Base-by-base conservation (phyloP, 305 asterid genomes). In the Fraxinus sp. region DNA sequence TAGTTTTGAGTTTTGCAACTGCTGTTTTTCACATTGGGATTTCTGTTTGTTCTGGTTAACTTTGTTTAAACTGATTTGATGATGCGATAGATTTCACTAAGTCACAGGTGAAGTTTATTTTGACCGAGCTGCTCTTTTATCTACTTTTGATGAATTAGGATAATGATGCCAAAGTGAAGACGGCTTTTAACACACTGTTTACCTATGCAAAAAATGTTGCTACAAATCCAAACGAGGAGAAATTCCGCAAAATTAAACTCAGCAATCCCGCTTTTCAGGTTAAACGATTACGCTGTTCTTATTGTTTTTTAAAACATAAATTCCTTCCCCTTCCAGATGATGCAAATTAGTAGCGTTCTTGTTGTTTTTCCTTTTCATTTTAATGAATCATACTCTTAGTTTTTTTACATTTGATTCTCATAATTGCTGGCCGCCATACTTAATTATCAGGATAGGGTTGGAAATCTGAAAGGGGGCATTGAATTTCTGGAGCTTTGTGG, bases 401-500 rank as follows among this genome's bases (percentile, higher is more conserved):
- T 3, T 24, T 28, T 8, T 68, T 0, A 68, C 49, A 49, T 77
- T 74, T 20, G 66, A 84, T 39, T 30, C 0, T 71, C 16, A 32
- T 26, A 22, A 33, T 9, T 28, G 30, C 80, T 76, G 35, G 28
- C 79, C 44, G 68, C 76, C 30, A 10, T 83, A 70, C 74, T 77
- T 79, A 36, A 76, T 76, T 78, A 13, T 83, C 97, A 96, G 99
- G 98, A 93, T 20, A 93, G 97, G 83, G 93, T 96, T 41, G 98
- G 99, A 84, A 96, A 91, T 77, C 85, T 96, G 87, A 84, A 92
- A 89, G 99, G 97, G 74, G 97, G 98, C 83, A 82, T 93, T 0
- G 97, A 93, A 81, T 96, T 96, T 87, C 97, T 97, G 13, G 94
- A 94, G 86, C 97, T 90, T 32, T 95, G 97, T 78, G 99, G 99